Conservation (phyloP, 805 yeast species). For the Helenozyma baotianmanensis region DNA sequence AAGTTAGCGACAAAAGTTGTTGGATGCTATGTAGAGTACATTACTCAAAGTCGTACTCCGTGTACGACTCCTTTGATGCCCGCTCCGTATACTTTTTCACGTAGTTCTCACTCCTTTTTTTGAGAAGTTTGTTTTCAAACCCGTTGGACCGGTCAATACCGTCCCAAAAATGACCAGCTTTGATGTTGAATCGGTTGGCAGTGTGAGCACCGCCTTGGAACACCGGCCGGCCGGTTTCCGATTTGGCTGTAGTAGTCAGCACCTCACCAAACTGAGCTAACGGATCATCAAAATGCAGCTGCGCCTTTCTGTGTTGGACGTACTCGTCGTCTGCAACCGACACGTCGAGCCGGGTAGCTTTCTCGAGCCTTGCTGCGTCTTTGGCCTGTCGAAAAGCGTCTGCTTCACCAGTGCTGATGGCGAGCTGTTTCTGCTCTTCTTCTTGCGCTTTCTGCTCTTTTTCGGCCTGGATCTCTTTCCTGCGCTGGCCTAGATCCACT, state of each 20-base stretch:
- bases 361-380: conserved; percentile 10
- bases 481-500: conserved; percentile 19
- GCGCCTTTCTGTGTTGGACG: conserved; percentile 26
- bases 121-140: conserved; percentile 64
- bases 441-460: conserved; percentile 3
- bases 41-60: conserved; percentile 16
- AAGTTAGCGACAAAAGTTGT: no score
- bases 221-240: conserved; percentile 44
- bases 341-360: conserved; percentile 28
- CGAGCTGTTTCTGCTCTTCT: conserved; percentile 9
- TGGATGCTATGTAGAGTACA: no score
- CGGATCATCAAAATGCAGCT: conserved; percentile 60
- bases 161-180: conserved; percentile 86
- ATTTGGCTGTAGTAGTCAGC: conserved; percentile 6
- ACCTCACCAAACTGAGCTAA: conserved; percentile 40
- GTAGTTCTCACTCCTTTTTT: conserved; percentile 22
- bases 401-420: conserved; percentile 11
- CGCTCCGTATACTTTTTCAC: conserved; percentile 10
- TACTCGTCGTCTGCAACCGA: conserved; percentile 35
- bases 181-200: conserved; percentile 68
- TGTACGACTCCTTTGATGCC: conserved; percentile 13
- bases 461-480: conserved; percentile 11
- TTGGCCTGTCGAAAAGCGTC: conserved; percentile 13
- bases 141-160: conserved; percentile 90
- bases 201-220: conserved; percentile 51